Percentiles rank a stretch among this genome's conserved stretches.
phyloP scores from a whole-genome alignment of 768 basidiomycete genomes.

The Lactarius hatsudake region DNA sequence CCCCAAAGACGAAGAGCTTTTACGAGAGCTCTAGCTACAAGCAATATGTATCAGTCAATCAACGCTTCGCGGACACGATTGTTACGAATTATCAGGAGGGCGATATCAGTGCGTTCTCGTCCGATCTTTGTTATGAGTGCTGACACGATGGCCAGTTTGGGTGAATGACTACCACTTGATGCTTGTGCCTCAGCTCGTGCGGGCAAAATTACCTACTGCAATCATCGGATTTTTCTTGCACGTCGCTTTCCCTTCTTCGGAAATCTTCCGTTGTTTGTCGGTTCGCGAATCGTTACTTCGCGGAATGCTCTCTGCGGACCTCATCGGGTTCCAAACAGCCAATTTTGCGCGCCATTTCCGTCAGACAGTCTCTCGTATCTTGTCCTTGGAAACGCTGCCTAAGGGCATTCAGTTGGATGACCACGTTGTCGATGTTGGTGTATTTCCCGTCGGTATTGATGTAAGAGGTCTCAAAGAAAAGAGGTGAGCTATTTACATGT shows the following conservation, averaged over 20 bases:
- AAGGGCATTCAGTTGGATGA: slow-evolving; percentile 74
- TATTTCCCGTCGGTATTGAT: slow-evolving; percentile 91
- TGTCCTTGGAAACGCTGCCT: slow-evolving; percentile 77
- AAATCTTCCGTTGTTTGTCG: slow-evolving; percentile 91
- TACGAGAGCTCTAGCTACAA: slow-evolving; percentile 79
- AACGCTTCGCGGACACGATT: slow-evolving; percentile 84
- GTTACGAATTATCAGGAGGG: slow-evolving; percentile 79
- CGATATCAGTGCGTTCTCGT: slow-evolving; percentile 60
- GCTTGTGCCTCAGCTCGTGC: slow-evolving; percentile 84
- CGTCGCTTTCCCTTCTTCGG: slow-evolving; percentile 92
- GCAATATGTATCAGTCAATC: slow-evolving; percentile 87
- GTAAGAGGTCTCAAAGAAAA: slow-evolving; percentile 63
- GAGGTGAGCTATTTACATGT: slow-evolving; percentile 43
- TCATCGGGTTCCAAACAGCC: slow-evolving; percentile 90
- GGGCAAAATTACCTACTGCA: slow-evolving; percentile 59
- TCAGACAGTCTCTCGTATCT: slow-evolving; percentile 78
- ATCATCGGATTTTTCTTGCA: slow-evolving; percentile 95
- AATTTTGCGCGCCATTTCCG: slow-evolving; percentile 83
- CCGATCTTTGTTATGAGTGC: slow-evolving; percentile 4
- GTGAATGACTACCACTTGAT: slow-evolving; percentile 97
- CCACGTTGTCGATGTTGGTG: slow-evolving; percentile 79
- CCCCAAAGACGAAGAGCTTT: slow-evolving; percentile 76
- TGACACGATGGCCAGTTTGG: slow-evolving; percentile 48
- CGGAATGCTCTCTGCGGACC: slow-evolving; percentile 90
- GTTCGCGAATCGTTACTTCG: slow-evolving; percentile 73